Percentiles rank a stretch among this genome's conserved stretches.
Evolutionary conservation across 2,329 filamentous ascomycete species (phyloP).

Genomic region (Aureobasidium sp.): DNA sequence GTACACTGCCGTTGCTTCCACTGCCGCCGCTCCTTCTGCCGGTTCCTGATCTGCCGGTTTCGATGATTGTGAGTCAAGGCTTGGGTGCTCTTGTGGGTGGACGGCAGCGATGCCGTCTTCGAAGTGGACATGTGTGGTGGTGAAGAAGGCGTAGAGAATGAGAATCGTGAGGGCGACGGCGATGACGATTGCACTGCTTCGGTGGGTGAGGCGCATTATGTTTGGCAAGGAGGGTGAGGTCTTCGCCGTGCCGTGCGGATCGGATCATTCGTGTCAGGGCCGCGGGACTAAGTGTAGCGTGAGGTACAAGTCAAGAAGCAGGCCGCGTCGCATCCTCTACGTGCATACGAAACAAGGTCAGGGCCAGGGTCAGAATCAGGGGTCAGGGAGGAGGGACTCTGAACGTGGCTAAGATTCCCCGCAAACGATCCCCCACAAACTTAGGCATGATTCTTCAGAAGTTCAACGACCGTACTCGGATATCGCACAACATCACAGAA

Average conservation of each 20-base stretch:
- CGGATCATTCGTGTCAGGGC: not conserved
- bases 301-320: not conserved
- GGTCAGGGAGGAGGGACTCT: too few species aligned
- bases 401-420: too few species aligned
- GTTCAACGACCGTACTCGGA: too few species aligned
- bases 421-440: too few species aligned
- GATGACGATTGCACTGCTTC: not conserved
- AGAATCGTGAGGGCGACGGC: not conserved
- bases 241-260: not conserved
- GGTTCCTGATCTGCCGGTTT: not conserved
- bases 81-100: not conserved
- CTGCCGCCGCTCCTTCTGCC: not conserved
- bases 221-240: conserved; percentile 12
- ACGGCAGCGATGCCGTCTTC: not conserved
- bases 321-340: too few species aligned
- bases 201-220: not conserved
- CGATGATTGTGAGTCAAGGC: not conserved
- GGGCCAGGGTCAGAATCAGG: too few species aligned
- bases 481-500: too few species aligned
- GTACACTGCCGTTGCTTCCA: not conserved
- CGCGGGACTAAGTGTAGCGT: too few species aligned
- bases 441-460: too few species aligned
- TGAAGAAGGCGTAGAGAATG: not conserved
- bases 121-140: not conserved
- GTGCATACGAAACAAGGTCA: too few species aligned